Conservation (phyloP, 2,329 filamentous ascomycete genomes). For the Fusarium nisikadoi region DNA sequence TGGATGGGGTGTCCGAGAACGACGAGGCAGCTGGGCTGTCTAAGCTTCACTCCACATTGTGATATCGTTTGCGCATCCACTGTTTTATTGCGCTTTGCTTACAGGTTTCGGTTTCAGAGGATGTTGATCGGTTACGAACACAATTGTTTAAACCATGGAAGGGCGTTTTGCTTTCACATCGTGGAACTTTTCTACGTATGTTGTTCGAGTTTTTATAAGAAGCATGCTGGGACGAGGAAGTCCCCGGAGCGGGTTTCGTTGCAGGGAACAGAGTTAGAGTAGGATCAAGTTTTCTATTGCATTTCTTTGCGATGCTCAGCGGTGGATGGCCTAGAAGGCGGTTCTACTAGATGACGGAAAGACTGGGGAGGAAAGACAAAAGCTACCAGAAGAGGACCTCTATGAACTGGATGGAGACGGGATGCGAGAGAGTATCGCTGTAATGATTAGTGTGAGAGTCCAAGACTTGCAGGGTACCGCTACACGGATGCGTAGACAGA, state of each 20-base stretch:
- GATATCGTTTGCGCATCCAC: not conserved
- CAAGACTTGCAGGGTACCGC: not conserved
- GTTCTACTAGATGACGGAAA: constrained; percentile 18
- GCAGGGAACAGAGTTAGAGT: constrained; percentile 2
- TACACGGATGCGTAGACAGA: constrained; percentile 11
- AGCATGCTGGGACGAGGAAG: constrained; percentile 28
- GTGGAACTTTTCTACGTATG: constrained; percentile 8
- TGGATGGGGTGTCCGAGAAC: constrained; percentile 74
- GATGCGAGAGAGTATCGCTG: constrained; percentile 3
- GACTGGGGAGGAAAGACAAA: constrained; percentile 16
- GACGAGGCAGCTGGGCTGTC: constrained; percentile 79
- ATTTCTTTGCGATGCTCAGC: constrained; percentile 1
- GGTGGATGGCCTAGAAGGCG: constrained; percentile 21
- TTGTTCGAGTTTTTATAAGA: constrained; percentile 16
- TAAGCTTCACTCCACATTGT: constrained; percentile 46
- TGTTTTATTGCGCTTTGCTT: constrained; percentile 1
- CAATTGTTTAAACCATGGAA: constrained; percentile 22
- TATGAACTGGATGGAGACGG: not conserved
- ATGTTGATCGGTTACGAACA: constrained; percentile 1
- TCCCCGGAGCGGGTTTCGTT: constrained; percentile 16
- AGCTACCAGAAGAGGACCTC: not conserved
- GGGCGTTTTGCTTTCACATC: constrained; percentile 31
- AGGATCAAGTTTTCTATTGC: constrained; percentile 1
- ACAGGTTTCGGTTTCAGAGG: not conserved
- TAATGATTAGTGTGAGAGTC: constrained; percentile 9